Evolutionary conservation across 345 rosid genomes (phyloP).

Genomic region (Corymbia maculata): DNA sequence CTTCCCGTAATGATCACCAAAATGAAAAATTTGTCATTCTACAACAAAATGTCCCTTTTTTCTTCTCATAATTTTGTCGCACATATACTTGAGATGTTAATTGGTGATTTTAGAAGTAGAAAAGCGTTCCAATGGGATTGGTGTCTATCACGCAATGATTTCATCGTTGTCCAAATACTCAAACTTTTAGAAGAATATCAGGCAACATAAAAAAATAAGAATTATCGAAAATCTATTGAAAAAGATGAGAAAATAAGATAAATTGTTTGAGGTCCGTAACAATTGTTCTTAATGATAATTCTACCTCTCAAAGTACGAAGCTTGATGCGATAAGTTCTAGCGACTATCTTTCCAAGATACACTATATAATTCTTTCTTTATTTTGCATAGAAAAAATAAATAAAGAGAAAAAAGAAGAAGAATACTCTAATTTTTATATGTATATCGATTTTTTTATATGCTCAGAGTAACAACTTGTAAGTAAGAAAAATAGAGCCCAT

Average conservation of each 20-base stretch:
- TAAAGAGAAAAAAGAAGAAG: neutral
- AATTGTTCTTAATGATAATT: too few relatives aligned
- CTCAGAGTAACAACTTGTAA: neutral
- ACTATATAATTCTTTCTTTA: neutral
- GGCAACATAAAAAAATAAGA: too few relatives aligned
- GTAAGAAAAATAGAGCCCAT: neutral
- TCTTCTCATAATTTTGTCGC: neutral
- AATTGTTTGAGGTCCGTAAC: too few relatives aligned
- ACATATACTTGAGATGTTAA: neutral
- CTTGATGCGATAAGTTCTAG: neutral
- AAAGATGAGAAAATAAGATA: neutral
- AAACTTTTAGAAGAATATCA: neutral
- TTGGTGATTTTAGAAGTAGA: neutral
- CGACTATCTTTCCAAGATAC: neutral
- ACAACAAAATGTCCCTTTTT: neutral
- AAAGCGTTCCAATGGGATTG: neutral
- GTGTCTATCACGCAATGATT: too few relatives aligned
- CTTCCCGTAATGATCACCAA: neutral
- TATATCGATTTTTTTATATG: neutral
- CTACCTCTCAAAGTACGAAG: neutral
- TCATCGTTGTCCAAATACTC: too few relatives aligned
- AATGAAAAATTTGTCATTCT: neutral
- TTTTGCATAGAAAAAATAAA: rapidly evolving
- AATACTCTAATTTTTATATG: too few relatives aligned
- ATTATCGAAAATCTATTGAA: too few relatives aligned